These are phyloP conservation scores for Penicillium decumbens DNA, from an alignment of 2,329 filamentous ascomycete species.

Conservation along the genomic window DNA sequence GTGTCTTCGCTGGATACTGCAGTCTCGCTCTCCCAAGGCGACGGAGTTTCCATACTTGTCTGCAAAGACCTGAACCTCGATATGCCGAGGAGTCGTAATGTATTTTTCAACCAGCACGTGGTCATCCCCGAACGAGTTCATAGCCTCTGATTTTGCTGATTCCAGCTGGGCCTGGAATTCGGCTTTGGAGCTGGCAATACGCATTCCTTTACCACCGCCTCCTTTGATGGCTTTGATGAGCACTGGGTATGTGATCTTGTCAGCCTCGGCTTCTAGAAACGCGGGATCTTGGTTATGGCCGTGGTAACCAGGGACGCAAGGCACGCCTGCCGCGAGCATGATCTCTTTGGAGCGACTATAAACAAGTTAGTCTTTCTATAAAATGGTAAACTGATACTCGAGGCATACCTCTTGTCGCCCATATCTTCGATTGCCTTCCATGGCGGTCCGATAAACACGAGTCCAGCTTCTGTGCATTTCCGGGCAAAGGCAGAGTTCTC, in stretches of 20 bases:
- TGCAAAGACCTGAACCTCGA: slow-evolving; percentile 64
- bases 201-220: slow-evolving; percentile 65
- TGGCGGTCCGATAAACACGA: slow-evolving; percentile 92
- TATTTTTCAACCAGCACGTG: slow-evolving; percentile 66
- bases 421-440: slow-evolving; percentile 70
- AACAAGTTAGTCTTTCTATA: neutral
- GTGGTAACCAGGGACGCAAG: slow-evolving; percentile 94
- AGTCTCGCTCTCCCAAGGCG: slow-evolving; percentile 61
- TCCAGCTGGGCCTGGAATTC: slow-evolving; percentile 59
- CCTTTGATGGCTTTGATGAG: slow-evolving; percentile 64
- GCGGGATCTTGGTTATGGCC: slow-evolving; percentile 70
- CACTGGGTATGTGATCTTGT: slow-evolving; percentile 63
- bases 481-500: slow-evolving; percentile 90
- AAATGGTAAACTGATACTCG: neutral
- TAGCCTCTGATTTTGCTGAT: slow-evolving; percentile 61
- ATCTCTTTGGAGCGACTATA: slow-evolving; percentile 78
- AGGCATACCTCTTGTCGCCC: slow-evolving; percentile 76
- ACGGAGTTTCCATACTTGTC: slow-evolving; percentile 62
- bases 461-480: slow-evolving; percentile 80
- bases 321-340: slow-evolving; percentile 91
- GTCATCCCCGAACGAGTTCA: slow-evolving; percentile 62
- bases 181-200: slow-evolving; percentile 54
- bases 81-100: slow-evolving; percentile 62
- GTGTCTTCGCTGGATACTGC: slow-evolving; percentile 61
- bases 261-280: slow-evolving; percentile 64